Percentiles rank a stretch among this genome's conserved stretches.
phyloP scores from a whole-genome alignment of 192 early-diverging fungal genomes.

The Entophlyctis luteolus region DNA sequence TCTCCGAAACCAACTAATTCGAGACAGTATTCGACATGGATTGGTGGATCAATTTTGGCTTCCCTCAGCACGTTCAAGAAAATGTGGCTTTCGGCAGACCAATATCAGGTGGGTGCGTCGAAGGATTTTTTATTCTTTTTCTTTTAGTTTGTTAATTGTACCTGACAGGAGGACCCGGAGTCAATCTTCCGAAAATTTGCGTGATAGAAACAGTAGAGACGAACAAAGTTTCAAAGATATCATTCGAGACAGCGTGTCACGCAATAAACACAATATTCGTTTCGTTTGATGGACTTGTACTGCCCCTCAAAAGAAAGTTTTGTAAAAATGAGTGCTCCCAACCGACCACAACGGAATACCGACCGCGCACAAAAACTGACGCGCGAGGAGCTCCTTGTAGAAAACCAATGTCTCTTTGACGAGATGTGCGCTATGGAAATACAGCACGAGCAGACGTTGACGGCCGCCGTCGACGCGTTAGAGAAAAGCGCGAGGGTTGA shows the following conservation, averaged over 20 bases:
- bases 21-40: constrained; percentile 88
- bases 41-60: constrained; percentile 93
- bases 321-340: too few relatives aligned
- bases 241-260: too few relatives aligned
- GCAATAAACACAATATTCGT: too few relatives aligned
- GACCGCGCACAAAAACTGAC: not conserved
- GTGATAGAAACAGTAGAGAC: not conserved
- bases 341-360: too few relatives aligned
- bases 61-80: constrained; percentile 97
- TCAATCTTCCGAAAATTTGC: constrained; percentile 75
- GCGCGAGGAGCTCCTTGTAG: constrained; percentile 9
- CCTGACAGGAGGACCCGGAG: constrained; percentile 91
- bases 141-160: not conserved
- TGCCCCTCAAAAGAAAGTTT: too few relatives aligned
- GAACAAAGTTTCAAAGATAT: too few relatives aligned
- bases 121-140: not conserved
- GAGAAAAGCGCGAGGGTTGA: constrained; percentile 8
- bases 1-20: not conserved
- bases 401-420: constrained; percentile 17
- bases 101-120: constrained; percentile 44
- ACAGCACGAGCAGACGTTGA: constrained; percentile 8
- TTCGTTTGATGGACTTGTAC: too few relatives aligned
- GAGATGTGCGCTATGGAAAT: constrained; percentile 15
- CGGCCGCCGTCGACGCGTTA: constrained; percentile 15
- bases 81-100: constrained; percentile 99